A percentile compares a stretch with the other conserved stretches of the same genome.
Evolutionary conservation across 495 filamentous ascomycete genomes (phyloP).

Genomic region (Neurospora intermedia): DNA sequence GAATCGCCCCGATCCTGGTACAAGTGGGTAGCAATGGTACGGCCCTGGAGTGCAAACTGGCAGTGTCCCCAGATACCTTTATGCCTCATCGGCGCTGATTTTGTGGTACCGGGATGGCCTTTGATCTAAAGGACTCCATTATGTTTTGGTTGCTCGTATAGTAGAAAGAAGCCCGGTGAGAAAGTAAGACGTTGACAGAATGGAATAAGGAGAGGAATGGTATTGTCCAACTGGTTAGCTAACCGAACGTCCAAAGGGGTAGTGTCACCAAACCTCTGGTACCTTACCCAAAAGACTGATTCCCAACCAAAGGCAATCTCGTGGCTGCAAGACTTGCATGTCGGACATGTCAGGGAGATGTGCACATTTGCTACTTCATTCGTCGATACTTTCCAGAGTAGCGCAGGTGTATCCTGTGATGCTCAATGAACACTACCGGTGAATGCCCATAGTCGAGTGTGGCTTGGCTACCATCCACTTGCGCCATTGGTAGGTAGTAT

Average conservation of each 20-base stretch:
- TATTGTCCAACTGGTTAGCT: too few species aligned
- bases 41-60: background rate
- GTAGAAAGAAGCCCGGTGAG: too few species aligned
- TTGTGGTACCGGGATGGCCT: conserved; percentile 16
- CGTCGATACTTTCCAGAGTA: too few species aligned
- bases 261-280: background rate
- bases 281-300: background rate
- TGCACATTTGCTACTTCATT: background rate
- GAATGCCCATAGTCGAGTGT: background rate
- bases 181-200: too few species aligned
- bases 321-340: background rate
- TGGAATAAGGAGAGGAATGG: too few species aligned
- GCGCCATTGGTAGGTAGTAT: background rate
- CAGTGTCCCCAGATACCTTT: background rate
- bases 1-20: conserved; percentile 36
- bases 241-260: too few species aligned
- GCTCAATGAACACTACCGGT: background rate
- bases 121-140: conserved; percentile 16
- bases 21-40: conserved; percentile 32
- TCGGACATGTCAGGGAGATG: background rate
- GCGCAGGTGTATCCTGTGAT: too few species aligned
- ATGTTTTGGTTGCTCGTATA: background rate
- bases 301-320: background rate
- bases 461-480: background rate
- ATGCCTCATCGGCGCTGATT: conserved; percentile 18